Conservation (phyloP, 257 asterid species). For the Henckelia pumila region DNA sequence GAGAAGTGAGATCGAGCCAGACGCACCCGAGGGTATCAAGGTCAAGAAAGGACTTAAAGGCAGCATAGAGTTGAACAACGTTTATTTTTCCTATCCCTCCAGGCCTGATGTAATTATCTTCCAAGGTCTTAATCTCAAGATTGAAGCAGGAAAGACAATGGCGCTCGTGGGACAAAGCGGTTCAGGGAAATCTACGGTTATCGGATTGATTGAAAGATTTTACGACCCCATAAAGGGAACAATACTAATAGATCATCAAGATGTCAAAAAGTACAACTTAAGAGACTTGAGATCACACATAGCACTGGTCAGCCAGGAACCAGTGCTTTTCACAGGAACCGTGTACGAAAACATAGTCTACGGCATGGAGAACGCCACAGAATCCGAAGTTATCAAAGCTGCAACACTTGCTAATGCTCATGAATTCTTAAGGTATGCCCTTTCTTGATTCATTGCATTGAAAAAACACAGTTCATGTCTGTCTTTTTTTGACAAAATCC, state of each 20-base stretch:
- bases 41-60: conserved; percentile 37
- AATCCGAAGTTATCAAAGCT: conserved; percentile 44
- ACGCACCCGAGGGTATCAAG: conserved; percentile 32
- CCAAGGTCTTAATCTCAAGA: conserved; percentile 53
- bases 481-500: too few species aligned
- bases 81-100: conserved; percentile 58
- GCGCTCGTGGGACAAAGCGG: conserved; percentile 82
- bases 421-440: conserved; percentile 49
- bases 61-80: conserved; percentile 44
- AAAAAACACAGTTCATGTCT: background rate
- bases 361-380: conserved; percentile 42
- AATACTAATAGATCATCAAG: conserved; percentile 49
- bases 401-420: conserved; percentile 56
- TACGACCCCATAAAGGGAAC: conserved; percentile 68
- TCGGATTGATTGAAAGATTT: conserved; percentile 66
- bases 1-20: conserved; percentile 54
- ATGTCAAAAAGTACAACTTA: conserved; percentile 53
- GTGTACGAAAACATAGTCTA: conserved; percentile 44
- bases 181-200: conserved; percentile 72
- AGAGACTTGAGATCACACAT: conserved; percentile 59
- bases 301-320: conserved; percentile 74
- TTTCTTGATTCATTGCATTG: background rate
- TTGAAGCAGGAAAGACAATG: conserved; percentile 52
- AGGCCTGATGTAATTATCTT: conserved; percentile 68
- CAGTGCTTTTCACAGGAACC: conserved; percentile 61